These are phyloP conservation scores for Apocynum venetum DNA, from an alignment of 257 asterid species.

Conservation along the genomic window DNA sequence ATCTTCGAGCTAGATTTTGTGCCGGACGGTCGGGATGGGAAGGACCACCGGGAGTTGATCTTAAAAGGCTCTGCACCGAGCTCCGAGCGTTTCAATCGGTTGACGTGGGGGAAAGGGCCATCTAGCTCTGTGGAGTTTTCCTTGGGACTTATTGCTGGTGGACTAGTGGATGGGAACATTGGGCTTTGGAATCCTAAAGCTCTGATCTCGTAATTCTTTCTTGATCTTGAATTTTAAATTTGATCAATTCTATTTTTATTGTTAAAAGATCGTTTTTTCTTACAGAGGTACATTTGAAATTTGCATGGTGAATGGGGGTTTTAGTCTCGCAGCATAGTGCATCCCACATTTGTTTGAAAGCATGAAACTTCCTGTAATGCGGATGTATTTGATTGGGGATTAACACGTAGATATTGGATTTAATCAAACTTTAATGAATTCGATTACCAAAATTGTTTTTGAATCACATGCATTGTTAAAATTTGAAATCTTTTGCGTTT, in stretches of 20 bases:
- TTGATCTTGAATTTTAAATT: conserved; percentile 9
- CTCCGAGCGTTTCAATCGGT: conserved; percentile 84
- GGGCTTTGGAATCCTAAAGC: conserved; percentile 89
- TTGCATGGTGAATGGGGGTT: background rate
- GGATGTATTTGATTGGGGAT: background rate
- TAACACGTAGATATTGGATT: background rate
- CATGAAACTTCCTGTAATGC: background rate
- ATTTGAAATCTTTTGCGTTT: background rate
- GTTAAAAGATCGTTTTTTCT: background rate
- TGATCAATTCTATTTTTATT: background rate
- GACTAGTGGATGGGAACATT: conserved; percentile 91
- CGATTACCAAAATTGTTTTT: background rate
- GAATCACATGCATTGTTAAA: background rate
- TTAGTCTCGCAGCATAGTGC: background rate
- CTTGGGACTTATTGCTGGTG: conserved; percentile 90
- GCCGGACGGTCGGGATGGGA: conserved; percentile 50
- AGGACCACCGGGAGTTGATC: conserved; percentile 38
- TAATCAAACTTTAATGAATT: background rate
- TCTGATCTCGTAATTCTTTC: conserved; percentile 60
- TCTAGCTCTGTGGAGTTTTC: conserved; percentile 64
- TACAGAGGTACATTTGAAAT: background rate
- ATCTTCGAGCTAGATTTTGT: conserved; percentile 83
- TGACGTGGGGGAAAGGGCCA: conserved; percentile 74
- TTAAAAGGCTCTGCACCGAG: conserved; percentile 64
- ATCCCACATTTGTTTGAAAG: background rate